Evolutionary conservation across 192 early-diverging fungal genomes (phyloP), one percentile per base, ranked within the genome.

Genomic region (Rhizoclosmatium sp.): DNA sequence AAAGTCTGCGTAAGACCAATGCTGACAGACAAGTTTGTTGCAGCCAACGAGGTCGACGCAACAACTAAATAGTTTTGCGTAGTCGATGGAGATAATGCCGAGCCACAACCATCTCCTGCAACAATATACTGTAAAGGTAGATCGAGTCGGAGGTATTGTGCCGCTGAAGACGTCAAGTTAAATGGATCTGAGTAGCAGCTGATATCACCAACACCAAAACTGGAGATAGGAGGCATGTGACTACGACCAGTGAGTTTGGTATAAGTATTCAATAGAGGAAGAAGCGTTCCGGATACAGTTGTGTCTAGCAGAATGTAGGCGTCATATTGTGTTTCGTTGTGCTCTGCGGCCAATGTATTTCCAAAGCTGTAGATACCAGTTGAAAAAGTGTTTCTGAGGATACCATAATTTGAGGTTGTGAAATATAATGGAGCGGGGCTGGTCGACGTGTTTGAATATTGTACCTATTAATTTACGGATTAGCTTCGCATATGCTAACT

Each of bases 261-360:
- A 59, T 75, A 75, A 5, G 72, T 39, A 21, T 51, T 47, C 14
- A 75, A 10, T 10, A 75, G 60, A 40, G 16, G 21, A 7, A 12
- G 21, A 9, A 75, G 44, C 4, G 39, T 41, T 10, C 19, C 4
- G 16, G 47, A 2, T 4, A 10, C 19, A 14, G 69, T 56, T 4
- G 69, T 10, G 47, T 71, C 69, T 2, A 75, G 59, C 16, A 75
- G 44, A n/a, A 75, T 47, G 60, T 45, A 75, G 31, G 72, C 72
- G 72, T 75, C 60, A 47, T 62, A 75, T 14, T 64, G 31, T n/a
- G 45, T 44, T 46, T 75, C 72, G 46, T 59, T 62, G 72, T 75
- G 72, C 21, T 64, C 21, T 16, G 66, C 44, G 4, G 69, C n/a
- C 42, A 75, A 4, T 12, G 31, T 44, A 12, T 21, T 39, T 60